Base-by-base conservation (phyloP, 2,329 filamentous ascomycete genomes). In the Macrophomina pseudophaseolina region DNA sequence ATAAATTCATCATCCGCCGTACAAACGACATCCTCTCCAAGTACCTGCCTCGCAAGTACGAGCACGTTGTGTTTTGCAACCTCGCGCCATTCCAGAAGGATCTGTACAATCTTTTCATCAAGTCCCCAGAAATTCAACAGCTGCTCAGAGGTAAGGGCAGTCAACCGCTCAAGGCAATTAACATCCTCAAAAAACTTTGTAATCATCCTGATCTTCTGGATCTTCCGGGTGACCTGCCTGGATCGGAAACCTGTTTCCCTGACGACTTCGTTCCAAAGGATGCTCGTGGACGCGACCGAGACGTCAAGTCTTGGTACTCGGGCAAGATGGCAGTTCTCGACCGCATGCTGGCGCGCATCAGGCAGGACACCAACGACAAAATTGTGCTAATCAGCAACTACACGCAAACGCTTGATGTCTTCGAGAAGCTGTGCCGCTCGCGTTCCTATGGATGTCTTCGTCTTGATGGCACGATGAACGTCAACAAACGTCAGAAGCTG, bases 371-470 rank as follows among this genome's bases (percentile, higher is more conserved):
- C 0, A 97, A 97, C 73, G 95, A 99, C 85, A 99, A 99, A 80
- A 99, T 99, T 73, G 95, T 99, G 12, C 87, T 99, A 66, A 99
- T 99, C 79, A 97, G 93, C 79, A 99, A 99, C 76, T 99, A 98
- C 80, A 99, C 95, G 0, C 91, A 95, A 72, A 99, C 95, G 0
- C 86, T 99, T 4, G 95, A 99, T 78, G 85, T 99, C 3, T 98
- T 99, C 75, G 94, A 97, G 72, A 90, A 89, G 69, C 86, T 99
- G 8, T 99, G 95, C 76, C 92, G 94, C 49, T 86, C 88, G 66
- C 91, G 93, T 16, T 87, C 85, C 2, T 99, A 99, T 74, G 94
- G 94, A 48, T 91, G 85, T 71, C 85, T 99, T 62, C 91, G 95
- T 33, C 89, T 99, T 3, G 95, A 99, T 74, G 95, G 96, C 52